phyloP scores from a whole-genome alignment of 495 filamentous ascomycete species.

The Hyaloscypha finlandica region DNA sequence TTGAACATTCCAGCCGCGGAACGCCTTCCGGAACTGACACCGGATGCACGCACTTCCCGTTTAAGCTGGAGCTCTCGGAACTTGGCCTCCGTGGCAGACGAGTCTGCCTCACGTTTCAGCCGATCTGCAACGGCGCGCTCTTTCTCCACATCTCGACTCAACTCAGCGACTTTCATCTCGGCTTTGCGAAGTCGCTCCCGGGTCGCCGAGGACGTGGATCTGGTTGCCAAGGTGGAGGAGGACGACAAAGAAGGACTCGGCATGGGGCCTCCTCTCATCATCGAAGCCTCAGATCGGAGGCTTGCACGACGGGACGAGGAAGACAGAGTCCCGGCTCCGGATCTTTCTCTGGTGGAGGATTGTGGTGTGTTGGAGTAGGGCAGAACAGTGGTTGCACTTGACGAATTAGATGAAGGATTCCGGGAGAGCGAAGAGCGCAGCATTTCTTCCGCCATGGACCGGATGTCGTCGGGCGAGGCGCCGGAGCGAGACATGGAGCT shows the following conservation, averaged over 20 bases:
- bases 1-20: conserved; percentile 35
- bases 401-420: not conserved
- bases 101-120: not conserved
- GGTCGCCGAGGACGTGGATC: not conserved
- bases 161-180: not conserved
- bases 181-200: not conserved
- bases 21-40: conserved; percentile 15
- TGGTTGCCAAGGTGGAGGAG: conserved; percentile 1
- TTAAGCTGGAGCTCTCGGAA: conserved; percentile 33
- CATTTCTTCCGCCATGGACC: not conserved
- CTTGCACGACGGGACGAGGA: not conserved
- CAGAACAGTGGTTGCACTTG: not conserved
- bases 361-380: not conserved
- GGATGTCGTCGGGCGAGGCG: not conserved
- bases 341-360: not conserved
- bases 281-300: not conserved
- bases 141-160: not conserved
- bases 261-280: not conserved
- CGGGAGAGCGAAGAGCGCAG: not conserved
- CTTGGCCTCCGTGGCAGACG: conserved; percentile 29
- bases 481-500: not conserved
- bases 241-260: not conserved
- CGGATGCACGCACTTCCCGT: conserved; percentile 26
- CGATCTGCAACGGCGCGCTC: not conserved
- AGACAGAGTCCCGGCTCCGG: not conserved